phyloP scores from a whole-genome alignment of 257 asterid genomes.

The Salvia hispanica region DNA sequence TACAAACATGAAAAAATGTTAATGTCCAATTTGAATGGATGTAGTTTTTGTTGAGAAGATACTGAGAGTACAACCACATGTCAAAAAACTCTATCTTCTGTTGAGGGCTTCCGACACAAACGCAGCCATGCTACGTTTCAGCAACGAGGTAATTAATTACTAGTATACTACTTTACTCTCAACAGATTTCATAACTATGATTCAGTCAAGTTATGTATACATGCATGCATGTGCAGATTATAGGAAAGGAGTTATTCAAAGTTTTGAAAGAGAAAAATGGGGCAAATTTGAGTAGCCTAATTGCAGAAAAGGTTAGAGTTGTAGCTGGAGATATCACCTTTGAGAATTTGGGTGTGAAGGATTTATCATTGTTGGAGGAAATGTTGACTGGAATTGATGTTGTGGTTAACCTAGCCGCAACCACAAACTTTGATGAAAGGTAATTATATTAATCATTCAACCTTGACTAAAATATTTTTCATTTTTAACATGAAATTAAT shows the following conservation, averaged over 20 bases:
- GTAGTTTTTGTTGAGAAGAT: conserved; percentile 87
- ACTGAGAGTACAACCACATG: conserved; percentile 82
- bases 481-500: neutral
- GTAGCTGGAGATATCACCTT: conserved; percentile 73
- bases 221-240: conserved; percentile 38
- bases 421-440: conserved; percentile 91
- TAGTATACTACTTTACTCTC: neutral
- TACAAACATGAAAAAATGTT: too few relatives aligned
- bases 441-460: conserved; percentile 18
- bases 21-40: neutral
- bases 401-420: conserved; percentile 82
- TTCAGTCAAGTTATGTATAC: neutral
- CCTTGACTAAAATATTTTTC: neutral
- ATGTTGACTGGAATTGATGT: conserved; percentile 68
- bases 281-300: conserved; percentile 34
- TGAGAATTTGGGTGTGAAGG: conserved; percentile 66
- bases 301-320: conserved; percentile 51
- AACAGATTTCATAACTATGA: neutral
- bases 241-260: conserved; percentile 69
- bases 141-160: conserved; percentile 54
- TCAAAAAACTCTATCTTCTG: conserved; percentile 80
- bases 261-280: conserved; percentile 65
- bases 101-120: conserved; percentile 69
- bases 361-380: conserved; percentile 52
- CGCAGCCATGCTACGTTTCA: conserved; percentile 70